Percentiles rank a stretch among this genome's conserved stretches.
These are phyloP conservation scores for Hyphodiscus hymeniophilus DNA, from an alignment of 495 filamentous ascomycete species.

Conservation along the genomic window DNA sequence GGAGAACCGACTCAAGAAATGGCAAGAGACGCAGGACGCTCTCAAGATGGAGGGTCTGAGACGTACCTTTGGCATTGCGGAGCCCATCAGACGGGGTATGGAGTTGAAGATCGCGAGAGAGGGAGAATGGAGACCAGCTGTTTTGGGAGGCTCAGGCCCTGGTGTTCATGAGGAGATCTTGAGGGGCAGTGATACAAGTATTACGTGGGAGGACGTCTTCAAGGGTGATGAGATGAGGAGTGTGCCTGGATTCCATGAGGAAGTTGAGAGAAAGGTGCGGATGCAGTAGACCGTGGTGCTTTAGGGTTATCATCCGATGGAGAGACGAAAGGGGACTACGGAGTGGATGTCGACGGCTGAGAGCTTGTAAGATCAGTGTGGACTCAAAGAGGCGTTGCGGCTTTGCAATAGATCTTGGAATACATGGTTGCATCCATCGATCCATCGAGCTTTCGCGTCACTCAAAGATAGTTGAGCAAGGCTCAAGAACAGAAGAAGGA, in stretches of 20 bases:
- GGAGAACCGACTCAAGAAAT: slow-evolving; percentile 75
- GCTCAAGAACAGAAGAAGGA: not conserved
- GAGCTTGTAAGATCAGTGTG: slow-evolving; percentile 13
- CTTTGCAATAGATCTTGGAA: slow-evolving; percentile 4
- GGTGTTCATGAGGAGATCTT: slow-evolving; percentile 74
- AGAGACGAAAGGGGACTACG: slow-evolving; percentile 32
- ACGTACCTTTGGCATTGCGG: slow-evolving; percentile 83
- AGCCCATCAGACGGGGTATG: slow-evolving; percentile 91
- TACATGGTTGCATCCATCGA: not conserved
- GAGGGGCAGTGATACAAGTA: slow-evolving; percentile 61
- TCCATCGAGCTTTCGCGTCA: too few relatives aligned
- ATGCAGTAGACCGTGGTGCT: slow-evolving; percentile 64
- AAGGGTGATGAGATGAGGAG: slow-evolving; percentile 61
- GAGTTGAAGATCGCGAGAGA: slow-evolving; percentile 72
- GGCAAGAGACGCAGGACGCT: slow-evolving; percentile 74
- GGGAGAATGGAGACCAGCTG: slow-evolving; percentile 43
- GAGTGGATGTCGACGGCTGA: not conserved
- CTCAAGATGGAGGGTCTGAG: slow-evolving; percentile 83
- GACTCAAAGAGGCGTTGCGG: slow-evolving; percentile 11
- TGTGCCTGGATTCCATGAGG: slow-evolving; percentile 67
- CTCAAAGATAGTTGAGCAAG: not conserved
- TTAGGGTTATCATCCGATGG: too few relatives aligned
- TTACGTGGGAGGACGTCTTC: slow-evolving; percentile 91
- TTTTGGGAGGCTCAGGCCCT: slow-evolving; percentile 31
- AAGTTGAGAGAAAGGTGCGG: slow-evolving; percentile 85